Evolutionary conservation across 1,284 basidiomycete genomes (phyloP).

Genomic region (Austroboletus sp.): DNA sequence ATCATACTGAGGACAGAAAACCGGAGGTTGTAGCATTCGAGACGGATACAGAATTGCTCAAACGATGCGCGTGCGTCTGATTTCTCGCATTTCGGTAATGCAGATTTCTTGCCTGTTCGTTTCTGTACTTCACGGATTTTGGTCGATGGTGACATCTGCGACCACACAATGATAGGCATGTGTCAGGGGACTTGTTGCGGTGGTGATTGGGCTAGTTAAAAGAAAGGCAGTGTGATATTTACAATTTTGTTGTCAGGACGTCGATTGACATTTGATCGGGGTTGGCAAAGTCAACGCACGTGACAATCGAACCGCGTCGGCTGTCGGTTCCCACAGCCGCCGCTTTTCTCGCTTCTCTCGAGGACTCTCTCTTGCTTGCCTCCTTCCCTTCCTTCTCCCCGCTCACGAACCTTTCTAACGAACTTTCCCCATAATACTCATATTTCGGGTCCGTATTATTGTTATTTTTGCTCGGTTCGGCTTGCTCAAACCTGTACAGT

Average conservation of each 20-base stretch:
- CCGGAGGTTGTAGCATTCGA: constrained; percentile 13
- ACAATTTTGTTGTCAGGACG: not conserved
- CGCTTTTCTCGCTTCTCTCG: constrained; percentile 6
- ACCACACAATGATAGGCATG: constrained; percentile 3
- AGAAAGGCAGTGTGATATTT: not conserved
- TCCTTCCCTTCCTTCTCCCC: constrained; percentile 5
- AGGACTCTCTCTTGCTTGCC: constrained; percentile 9
- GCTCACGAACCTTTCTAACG: constrained; percentile 17
- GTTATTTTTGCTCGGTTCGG: not conserved
- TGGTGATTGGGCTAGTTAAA: not conserved
- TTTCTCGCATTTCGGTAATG: not conserved
- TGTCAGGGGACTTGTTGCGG: not conserved
- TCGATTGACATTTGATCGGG: not conserved
- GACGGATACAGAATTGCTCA: constrained; percentile 12
- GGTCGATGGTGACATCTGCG: not conserved
- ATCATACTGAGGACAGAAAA: constrained; percentile 14
- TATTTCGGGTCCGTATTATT: constrained; percentile 10
- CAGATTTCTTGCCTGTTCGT: not conserved
- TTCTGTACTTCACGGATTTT: constrained; percentile 1
- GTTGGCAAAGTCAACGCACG: constrained; percentile 28
- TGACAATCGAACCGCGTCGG: constrained; percentile 31
- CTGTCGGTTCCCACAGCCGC: constrained; percentile 18
- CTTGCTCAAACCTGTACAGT: constrained; percentile 6
- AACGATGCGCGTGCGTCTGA: constrained; percentile 25
- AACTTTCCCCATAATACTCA: constrained; percentile 9